Percentiles rank a stretch among this genome's conserved stretches.
These are phyloP conservation scores for Anethum foeniculum DNA, from an alignment of 140 eudicot species.

Conservation along the genomic window DNA sequence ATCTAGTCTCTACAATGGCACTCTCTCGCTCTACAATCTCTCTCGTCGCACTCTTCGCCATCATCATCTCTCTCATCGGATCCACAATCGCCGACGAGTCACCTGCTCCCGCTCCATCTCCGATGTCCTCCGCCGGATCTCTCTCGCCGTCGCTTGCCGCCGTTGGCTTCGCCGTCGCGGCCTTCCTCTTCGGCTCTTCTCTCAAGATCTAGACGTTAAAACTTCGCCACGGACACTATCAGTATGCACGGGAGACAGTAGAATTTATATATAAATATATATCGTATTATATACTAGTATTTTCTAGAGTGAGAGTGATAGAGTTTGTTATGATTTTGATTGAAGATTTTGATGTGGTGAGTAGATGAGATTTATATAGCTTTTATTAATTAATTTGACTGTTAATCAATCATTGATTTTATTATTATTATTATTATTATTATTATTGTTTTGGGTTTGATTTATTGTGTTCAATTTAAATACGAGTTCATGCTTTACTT, in stretches of 20 bases:
- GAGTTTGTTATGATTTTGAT: neutral
- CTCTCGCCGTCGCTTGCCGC: conserved; percentile 30
- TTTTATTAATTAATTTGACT: neutral
- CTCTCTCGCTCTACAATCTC: conserved; percentile 4
- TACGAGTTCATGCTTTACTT: neutral
- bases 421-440: neutral
- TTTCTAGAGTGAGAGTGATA: neutral
- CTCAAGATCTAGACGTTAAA: conserved; percentile 22
- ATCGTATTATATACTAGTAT: neutral
- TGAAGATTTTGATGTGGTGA: neutral
- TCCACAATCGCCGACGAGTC: conserved; percentile 23
- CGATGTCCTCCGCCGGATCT: conserved; percentile 29
- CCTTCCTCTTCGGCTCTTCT: conserved; percentile 33
- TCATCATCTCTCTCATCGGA: conserved; percentile 24
- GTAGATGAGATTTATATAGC: neutral
- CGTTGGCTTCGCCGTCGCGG: conserved; percentile 20
- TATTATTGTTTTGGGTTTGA: no score
- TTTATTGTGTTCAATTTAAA: neutral
- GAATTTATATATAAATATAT: neutral
- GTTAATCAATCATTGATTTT: neutral
- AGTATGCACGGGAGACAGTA: neutral
- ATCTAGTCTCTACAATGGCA: conserved; percentile 20
- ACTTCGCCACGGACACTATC: neutral
- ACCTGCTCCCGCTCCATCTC: conserved; percentile 41
- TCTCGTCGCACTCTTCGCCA: conserved; percentile 16